phyloP scores from a whole-genome alignment of 2,329 filamentous ascomycete genomes.

The Aspergillus quadricinctus region DNA sequence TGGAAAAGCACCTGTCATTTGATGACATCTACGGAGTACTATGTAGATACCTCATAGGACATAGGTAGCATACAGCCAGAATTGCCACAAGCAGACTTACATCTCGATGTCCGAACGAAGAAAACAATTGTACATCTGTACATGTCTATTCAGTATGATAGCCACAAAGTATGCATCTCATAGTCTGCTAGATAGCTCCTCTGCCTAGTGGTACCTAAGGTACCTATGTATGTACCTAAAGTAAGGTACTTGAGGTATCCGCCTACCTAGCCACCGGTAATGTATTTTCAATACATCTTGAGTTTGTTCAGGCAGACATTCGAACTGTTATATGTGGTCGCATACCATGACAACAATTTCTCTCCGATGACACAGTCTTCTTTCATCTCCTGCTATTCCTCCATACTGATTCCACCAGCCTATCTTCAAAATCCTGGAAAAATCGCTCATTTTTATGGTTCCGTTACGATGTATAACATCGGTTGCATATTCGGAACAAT shows the following conservation, averaged over 20 bases:
- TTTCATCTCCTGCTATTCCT: not conserved
- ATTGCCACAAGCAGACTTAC: not conserved
- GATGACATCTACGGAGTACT: conserved; percentile 13
- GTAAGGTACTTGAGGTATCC: no score
- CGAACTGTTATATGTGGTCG: not conserved
- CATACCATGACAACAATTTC: not conserved
- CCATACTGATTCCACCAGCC: conserved; percentile 1
- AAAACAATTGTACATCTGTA: not conserved
- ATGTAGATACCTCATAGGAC: not conserved
- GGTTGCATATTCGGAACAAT: not conserved
- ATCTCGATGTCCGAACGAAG: not conserved
- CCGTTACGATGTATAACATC: not conserved
- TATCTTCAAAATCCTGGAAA: not conserved
- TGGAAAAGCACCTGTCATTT: conserved; percentile 13
- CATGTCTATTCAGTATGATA: no score
- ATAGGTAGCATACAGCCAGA: no score
- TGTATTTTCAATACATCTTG: not conserved
- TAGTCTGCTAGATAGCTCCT: no score
- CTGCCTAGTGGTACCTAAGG: no score
- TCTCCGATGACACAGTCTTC: not conserved
- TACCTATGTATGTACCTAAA: no score
- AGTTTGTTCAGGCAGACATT: not conserved
- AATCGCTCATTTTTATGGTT: not conserved
- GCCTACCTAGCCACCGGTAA: not conserved
- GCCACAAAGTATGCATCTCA: no score